A percentile compares a stretch with the other conserved stretches of the same genome.
Conservation (phyloP, 495 filamentous ascomycete genomes). For the Sphaerosporella brunnea region DNA sequence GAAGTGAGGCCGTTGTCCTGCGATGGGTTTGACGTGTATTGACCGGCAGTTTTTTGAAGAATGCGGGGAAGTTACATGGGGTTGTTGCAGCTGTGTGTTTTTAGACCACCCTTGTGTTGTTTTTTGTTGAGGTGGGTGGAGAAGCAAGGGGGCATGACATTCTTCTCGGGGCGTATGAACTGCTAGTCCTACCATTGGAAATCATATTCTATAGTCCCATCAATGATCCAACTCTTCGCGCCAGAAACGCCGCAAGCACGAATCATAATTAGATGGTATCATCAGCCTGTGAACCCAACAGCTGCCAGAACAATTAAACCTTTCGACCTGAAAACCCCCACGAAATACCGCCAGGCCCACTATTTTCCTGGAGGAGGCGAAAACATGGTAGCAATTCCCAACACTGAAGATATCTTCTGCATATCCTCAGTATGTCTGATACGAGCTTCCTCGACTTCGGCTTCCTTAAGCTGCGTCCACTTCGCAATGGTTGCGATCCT, state of each 20-base stretch:
- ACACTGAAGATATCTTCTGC: neutral
- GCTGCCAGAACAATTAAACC: neutral
- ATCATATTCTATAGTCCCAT: neutral
- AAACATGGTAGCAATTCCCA: neutral
- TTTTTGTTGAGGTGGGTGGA: neutral
- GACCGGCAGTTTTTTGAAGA: too few species aligned
- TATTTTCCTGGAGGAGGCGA: conserved; percentile 1
- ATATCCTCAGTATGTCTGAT: neutral
- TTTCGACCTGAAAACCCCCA: neutral
- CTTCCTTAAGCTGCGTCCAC: conserved; percentile 4
- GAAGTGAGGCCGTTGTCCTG: neutral
- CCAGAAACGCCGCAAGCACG: neutral
- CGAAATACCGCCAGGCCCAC: neutral
- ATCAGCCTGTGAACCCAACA: neutral
- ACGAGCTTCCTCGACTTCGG: neutral
- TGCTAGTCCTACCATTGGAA: too few species aligned
- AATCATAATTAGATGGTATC: neutral
- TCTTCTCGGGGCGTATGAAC: too few species aligned
- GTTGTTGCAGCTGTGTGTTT: too few species aligned
- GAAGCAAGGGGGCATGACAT: neutral
- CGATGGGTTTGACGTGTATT: too few species aligned
- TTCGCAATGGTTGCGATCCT: conserved; percentile 2
- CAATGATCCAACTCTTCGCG: neutral
- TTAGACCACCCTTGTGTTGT: too few species aligned
- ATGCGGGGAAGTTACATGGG: too few species aligned